Conservation (phyloP, 2,329 filamentous ascomycete species). For the Penicillium glabrum region DNA sequence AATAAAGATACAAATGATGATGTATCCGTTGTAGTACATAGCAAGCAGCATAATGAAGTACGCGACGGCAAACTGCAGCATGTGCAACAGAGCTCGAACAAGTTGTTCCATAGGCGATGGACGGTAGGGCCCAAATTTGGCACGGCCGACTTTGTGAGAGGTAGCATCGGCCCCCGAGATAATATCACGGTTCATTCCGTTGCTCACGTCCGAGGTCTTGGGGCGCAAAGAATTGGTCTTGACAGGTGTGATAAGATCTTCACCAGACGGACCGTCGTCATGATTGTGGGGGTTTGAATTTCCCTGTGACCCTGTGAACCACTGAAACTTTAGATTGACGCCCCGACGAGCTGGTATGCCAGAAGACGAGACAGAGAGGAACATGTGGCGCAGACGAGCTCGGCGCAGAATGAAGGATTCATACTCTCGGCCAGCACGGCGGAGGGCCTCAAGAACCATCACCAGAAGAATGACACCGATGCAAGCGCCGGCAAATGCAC, state of each 20-base stretch:
- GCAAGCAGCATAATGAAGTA: conserved; percentile 74
- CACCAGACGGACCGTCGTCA: not conserved
- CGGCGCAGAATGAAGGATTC: conserved; percentile 64
- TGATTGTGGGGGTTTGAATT: not conserved
- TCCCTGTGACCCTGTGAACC: not conserved
- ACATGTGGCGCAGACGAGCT: conserved; percentile 36
- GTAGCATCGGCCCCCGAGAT: not conserved
- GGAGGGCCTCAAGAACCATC: conserved; percentile 69
- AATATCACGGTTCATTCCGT: not conserved
- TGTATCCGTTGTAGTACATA: conserved; percentile 69
- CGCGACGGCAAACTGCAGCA: conserved; percentile 69
- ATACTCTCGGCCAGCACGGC: conserved; percentile 70
- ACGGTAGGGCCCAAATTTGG: conserved; percentile 38
- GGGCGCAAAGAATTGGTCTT: not conserved
- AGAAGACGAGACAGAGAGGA: conserved; percentile 5
- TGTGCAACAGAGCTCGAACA: conserved; percentile 66
- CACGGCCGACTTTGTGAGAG: not conserved
- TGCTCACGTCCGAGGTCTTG: not conserved
- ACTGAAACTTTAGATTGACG: not conserved
- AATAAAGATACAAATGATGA: conserved; percentile 79
- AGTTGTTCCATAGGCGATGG: conserved; percentile 66
- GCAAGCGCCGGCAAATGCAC: conserved; percentile 77
- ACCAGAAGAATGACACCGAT: conserved; percentile 76
- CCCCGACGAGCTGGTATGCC: not conserved
- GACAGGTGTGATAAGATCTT: conserved; percentile 3